phyloP scores from a whole-genome alignment of 768 basidiomycete species.

The Lactifluus piperatus region DNA sequence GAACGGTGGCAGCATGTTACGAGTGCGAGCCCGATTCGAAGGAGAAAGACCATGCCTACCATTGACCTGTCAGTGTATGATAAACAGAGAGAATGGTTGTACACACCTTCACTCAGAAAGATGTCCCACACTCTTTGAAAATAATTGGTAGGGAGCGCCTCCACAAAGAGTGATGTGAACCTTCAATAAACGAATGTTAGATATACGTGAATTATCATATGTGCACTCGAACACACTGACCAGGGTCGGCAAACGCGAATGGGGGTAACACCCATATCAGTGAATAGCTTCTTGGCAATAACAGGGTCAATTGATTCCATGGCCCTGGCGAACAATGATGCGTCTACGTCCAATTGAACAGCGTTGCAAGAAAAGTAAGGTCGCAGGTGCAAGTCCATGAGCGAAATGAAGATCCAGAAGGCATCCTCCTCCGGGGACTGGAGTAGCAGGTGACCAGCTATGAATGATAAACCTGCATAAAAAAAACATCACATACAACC shows the following conservation, averaged over 20 bases:
- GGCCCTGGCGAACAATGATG: slow-evolving; percentile 57
- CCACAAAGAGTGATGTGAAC: slow-evolving; percentile 68
- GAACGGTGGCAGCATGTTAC: slow-evolving; percentile 50
- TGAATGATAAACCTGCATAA: slow-evolving; percentile 50
- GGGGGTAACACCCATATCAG: slow-evolving; percentile 53
- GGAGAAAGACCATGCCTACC: slow-evolving; percentile 60
- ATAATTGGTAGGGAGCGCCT: slow-evolving; percentile 53
- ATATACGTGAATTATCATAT: neutral
- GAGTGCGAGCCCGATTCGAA: slow-evolving; percentile 66
- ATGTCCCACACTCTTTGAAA: slow-evolving; percentile 76
- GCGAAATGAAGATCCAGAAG: slow-evolving; percentile 82
- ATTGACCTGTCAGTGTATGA: neutral
- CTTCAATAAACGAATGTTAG: slow-evolving; percentile 28
- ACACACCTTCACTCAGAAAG: slow-evolving; percentile 69
- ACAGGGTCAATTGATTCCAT: slow-evolving; percentile 53
- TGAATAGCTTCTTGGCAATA: slow-evolving; percentile 59
- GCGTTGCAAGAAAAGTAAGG: slow-evolving; percentile 58
- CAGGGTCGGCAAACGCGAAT: slow-evolving; percentile 52
- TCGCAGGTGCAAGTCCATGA: slow-evolving; percentile 81
- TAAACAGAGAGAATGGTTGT: neutral
- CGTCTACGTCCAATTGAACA: slow-evolving; percentile 68
- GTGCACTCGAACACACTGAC: slow-evolving; percentile 30
- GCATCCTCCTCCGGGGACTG: slow-evolving; percentile 83
- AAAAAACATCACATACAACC: neutral
- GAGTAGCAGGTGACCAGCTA: slow-evolving; percentile 63